Conservation (phyloP, 208 protist species). For the Acanthamoeba royreba region DNA sequence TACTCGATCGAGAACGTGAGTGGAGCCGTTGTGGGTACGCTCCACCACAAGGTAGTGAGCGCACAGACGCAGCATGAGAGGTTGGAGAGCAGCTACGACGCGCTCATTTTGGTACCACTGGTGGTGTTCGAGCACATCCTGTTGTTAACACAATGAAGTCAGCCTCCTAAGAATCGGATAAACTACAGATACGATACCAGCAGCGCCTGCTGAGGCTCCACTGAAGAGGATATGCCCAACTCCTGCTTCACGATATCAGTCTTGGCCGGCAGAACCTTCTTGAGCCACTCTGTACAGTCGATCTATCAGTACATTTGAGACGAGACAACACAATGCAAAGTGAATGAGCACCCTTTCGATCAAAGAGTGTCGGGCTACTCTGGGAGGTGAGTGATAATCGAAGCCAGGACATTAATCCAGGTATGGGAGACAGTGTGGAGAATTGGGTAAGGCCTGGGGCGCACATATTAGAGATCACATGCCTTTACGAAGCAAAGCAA, state of each 20-base stretch:
- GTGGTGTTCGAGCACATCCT: not conserved
- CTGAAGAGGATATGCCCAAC: not conserved
- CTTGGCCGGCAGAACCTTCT: not conserved
- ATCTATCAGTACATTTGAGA: not conserved
- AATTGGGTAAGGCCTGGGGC: not conserved
- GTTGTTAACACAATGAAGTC: not conserved
- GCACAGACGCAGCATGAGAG: not conserved
- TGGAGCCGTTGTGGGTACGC: not conserved
- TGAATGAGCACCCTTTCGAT: not conserved
- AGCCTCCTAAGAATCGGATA: not conserved
- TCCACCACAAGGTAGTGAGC: not conserved
- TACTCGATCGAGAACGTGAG: not conserved
- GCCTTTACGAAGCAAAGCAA: not conserved
- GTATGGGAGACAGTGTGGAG: conserved; percentile 57
- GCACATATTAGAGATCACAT: not conserved
- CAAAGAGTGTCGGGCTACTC: not conserved
- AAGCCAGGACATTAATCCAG: conserved; percentile 38
- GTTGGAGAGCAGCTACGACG: not conserved
- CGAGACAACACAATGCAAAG: not conserved
- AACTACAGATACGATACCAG: not conserved
- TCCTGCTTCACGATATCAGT: not conserved
- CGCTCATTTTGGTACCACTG: not conserved
- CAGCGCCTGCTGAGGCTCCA: not conserved
- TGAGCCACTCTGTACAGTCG: not conserved
- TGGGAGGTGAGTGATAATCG: not conserved